Base-by-base conservation (phyloP, 1,284 basidiomycete genomes). In the Pseudozyma flocculosa region DNA sequence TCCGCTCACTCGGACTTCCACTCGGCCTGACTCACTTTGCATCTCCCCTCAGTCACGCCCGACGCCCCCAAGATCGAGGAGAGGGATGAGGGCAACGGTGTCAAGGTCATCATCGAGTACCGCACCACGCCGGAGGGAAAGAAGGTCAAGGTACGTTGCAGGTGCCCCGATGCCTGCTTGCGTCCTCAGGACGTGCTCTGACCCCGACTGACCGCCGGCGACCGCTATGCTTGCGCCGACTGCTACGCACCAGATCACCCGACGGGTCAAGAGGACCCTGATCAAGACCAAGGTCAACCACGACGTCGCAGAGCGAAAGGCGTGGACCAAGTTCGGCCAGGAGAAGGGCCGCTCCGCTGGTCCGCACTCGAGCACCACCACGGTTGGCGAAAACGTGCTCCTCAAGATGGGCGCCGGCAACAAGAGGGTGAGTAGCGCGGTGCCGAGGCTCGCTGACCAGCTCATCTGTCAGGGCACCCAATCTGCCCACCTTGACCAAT, bases 261-360 rank as follows among this genome's bases (percentile, higher is more conserved):
- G 90, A 60, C 87, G 87, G 70, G 91, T 89, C 73, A 90, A 89
- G 79, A 85, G 92, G 44, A 89, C 87, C 1, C 83, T 96, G 19
- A 88, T 94, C 77, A 93, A 91, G 78, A 87, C 89, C n/a, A 84
- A 91, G 38, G 95, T 98, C 36, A 90, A 93, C 65, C 92, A 94
- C 75, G 84, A 85, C 19, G 92, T 96, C 8, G 95, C 95, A 0
- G 91, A 94, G 80, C 85, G 94, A 43, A 89, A 95, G 80, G 86
- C 85, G 59, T 96, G 92, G 92, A 77, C 86, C 32, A 98, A 97
- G 73, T 99, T 99, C 78, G 94, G 94, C 3, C 83, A 85, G 70
- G 95, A 99, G 80, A 88, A 86, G 79, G 90, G 90, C 39, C 90
- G 87, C 74, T 85, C 88, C 45, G 80, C 89, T 5, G 95, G 95